phyloP scores from a whole-genome alignment of 768 basidiomycete genomes.

The Mycena crocata region DNA sequence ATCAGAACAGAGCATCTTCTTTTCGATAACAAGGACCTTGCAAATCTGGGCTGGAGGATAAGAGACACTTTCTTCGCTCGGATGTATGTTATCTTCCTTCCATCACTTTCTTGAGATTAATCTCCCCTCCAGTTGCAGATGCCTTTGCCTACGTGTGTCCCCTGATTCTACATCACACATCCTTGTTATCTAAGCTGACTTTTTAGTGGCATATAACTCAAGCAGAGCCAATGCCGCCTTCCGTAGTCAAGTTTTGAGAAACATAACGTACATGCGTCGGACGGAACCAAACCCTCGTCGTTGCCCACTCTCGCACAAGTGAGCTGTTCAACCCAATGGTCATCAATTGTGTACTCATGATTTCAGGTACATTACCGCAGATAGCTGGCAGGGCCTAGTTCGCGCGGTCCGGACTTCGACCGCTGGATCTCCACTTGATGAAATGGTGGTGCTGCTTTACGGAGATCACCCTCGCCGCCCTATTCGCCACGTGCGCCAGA shows the following conservation, averaged over 20 bases:
- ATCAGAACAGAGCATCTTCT: slow-evolving; percentile 41
- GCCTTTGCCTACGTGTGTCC: slow-evolving; percentile 60
- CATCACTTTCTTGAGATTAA: background rate
- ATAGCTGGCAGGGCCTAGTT: slow-evolving; percentile 36
- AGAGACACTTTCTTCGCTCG: slow-evolving; percentile 58
- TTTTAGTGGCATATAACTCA: slow-evolving; percentile 50
- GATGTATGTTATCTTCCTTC: slow-evolving; percentile 59
- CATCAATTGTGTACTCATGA: background rate
- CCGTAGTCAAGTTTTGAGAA: slow-evolving; percentile 11
- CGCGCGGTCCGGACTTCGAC: slow-evolving; percentile 39
- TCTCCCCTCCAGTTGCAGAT: slow-evolving; percentile 53
- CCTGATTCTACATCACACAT: no score
- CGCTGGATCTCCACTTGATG: slow-evolving; percentile 36
- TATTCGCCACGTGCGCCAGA: slow-evolving; percentile 38
- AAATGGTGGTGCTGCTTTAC: slow-evolving; percentile 38
- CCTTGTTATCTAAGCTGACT: background rate
- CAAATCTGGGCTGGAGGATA: slow-evolving; percentile 32
- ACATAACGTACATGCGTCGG: background rate
- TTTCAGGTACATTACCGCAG: slow-evolving; percentile 24
- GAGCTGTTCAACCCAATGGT: background rate
- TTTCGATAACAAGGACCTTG: slow-evolving; percentile 39
- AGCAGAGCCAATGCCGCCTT: background rate
- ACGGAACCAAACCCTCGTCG: slow-evolving; percentile 12
- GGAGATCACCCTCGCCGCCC: slow-evolving; percentile 18
- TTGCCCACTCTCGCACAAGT: slow-evolving; percentile 21